phyloP scores from a whole-genome alignment of 352 stramenopile species.

The Peronosclerospora sorghi region DNA sequence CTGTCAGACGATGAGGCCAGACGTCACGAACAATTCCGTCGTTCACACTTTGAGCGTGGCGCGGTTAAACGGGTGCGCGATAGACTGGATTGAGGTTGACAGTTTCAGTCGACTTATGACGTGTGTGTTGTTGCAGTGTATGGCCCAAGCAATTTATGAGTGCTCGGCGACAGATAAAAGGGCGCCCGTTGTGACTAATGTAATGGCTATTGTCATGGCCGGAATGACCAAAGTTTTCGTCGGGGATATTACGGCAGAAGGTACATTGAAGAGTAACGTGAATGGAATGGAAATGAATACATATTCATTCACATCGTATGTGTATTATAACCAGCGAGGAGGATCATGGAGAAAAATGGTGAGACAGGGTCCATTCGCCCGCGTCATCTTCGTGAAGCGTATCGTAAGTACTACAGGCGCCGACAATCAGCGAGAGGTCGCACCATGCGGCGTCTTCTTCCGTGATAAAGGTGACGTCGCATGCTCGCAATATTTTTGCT shows the following conservation, averaged over 20 bases:
- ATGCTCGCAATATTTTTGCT: slow-evolving; percentile 1
- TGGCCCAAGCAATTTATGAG: slow-evolving; percentile 67
- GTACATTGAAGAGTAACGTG: slow-evolving; percentile 10
- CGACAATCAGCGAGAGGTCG: slow-evolving; percentile 48
- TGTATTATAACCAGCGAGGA: slow-evolving; percentile 28
- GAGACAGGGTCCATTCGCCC: slow-evolving; percentile 65
- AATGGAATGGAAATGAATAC: not conserved
- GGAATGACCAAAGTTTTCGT: slow-evolving; percentile 83
- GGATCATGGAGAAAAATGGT: slow-evolving; percentile 71
- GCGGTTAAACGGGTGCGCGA: slow-evolving; percentile 58
- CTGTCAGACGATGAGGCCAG: slow-evolving; percentile 50
- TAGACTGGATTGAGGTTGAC: not conserved
- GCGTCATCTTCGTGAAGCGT: slow-evolving; percentile 64
- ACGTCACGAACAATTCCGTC: slow-evolving; percentile 74
- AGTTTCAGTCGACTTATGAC: not conserved
- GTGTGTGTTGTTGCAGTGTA: slow-evolving; percentile 36
- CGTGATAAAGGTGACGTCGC: slow-evolving; percentile 10
- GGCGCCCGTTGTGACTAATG: slow-evolving; percentile 53
- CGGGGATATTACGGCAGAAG: slow-evolving; percentile 66
- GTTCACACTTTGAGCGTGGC: slow-evolving; percentile 73
- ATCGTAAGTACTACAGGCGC: slow-evolving; percentile 79
- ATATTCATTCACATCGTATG: not conserved
- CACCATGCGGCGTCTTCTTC: slow-evolving; percentile 44
- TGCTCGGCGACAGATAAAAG: slow-evolving; percentile 42
- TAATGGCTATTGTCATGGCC: slow-evolving; percentile 83